phyloP scores from a whole-genome alignment of 345 rosid species.

The Pseudoturritis turrita region DNA sequence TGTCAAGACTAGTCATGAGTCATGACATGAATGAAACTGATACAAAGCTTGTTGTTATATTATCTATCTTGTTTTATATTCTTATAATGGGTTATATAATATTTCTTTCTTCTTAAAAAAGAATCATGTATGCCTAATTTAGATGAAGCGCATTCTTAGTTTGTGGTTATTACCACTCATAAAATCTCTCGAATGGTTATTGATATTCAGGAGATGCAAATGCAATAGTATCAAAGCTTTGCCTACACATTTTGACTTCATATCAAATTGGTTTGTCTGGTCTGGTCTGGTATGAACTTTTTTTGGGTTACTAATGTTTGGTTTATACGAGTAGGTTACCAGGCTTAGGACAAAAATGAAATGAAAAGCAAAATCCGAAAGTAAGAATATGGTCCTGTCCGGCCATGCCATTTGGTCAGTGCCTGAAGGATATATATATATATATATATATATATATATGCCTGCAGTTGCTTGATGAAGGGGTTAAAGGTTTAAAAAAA shows the following conservation, averaged over 20 bases:
- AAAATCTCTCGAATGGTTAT: not conserved
- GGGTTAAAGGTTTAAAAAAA: not conserved
- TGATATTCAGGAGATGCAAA: not conserved
- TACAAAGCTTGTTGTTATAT: not conserved
- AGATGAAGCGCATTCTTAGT: not conserved
- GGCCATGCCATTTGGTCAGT: no score
- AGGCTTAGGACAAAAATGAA: no score
- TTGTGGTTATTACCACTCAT: not conserved
- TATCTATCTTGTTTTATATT: not conserved
- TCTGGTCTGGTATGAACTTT: no score
- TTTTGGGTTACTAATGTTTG: not conserved
- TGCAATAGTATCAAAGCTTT: no score
- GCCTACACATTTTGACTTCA: not conserved
- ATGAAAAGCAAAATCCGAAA: not conserved
- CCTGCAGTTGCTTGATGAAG: conserved; percentile 7
- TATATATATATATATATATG: no score
- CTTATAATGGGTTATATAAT: not conserved
- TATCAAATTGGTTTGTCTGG: not conserved
- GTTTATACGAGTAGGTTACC: not conserved
- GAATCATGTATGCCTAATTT: not conserved
- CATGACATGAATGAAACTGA: conserved; percentile 10
- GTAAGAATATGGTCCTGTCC: no score
- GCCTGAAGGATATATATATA: no score
- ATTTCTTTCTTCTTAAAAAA: not conserved
- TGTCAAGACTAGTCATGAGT: not conserved